Evolutionary conservation across 164 flowering plant species (phyloP), one percentile per base, ranked within the genome.

Genomic region (Brasenia schreberi): DNA sequence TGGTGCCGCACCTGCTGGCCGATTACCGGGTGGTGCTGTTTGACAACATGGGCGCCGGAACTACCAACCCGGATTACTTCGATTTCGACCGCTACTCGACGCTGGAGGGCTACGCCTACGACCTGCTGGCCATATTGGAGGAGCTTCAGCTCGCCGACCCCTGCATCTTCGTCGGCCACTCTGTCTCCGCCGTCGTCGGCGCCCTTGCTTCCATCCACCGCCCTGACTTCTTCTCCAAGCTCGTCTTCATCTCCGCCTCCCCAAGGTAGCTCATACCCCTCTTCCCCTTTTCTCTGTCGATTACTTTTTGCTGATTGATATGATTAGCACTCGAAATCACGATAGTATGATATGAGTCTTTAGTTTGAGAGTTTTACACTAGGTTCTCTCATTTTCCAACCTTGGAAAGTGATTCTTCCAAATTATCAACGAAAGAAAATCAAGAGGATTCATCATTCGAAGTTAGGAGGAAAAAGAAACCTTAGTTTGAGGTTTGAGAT

Each of bases 141-240:
- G 97, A 88, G 72, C 79, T 91, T 5, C 77, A 62, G 7, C 62
- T 92, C 18, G 12, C 56, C 16, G 49, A 64, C 0, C 81, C 88
- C 14, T 95, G 99, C 76, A 77, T 89, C 58, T 83, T 78, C 52
- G 96, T 95, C 10, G 99, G 96, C 19, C 99, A 92, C 75, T 95
- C 97, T 3, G 82, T 95, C 19, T 89, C 97, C 11, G 87, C 83
- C 67, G 69, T 84, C 69, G 68, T 85, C 58, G 97, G 96, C 18
- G 79, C 75, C 66, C 67, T 89, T 5, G 99, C 99, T 49, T 88
- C 99, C 73, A 77, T 91, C 68, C 42, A 72, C 45, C 89, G 97
- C 43, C 97, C 97, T 1, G 97, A 89, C 76, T 90, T 91, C 43
- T 95, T 95, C 81, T 64, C 83, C 66, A 95, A 95, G 74, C 63